Base-by-base conservation (phyloP, 768 basidiomycete species). In the Rhodosporidiobolus odoratus region DNA sequence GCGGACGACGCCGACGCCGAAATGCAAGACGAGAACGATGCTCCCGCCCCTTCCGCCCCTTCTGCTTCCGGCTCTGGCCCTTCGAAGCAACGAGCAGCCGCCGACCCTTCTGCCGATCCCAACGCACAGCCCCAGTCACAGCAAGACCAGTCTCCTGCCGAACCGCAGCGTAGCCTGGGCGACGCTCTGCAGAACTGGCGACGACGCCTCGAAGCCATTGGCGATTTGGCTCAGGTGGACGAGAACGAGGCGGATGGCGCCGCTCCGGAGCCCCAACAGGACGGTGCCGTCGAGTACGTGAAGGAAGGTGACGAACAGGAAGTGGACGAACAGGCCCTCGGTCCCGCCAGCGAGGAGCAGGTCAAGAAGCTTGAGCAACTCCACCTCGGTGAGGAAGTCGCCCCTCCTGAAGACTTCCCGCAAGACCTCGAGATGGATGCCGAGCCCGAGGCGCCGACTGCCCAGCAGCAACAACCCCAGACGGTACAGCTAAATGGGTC, bases 281-380 rank as follows among this genome's bases (percentile, higher is more conserved):
- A 76, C 21, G 66, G 69, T 58, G 81, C 82, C 50, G 79, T 96
- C 21, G 91, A 96, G 78, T 92, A 95, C 79, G 80, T 90, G 48
- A 83, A 83, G 65, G 85, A 89, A 3, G 87, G 87, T 47, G 87
- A 81, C 37, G 86, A 85, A 69, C 81, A 88, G 64, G 85, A 88
- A 41, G 89, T 89, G 86, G 74, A 75, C 65, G 70, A 70, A 35
- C 92, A 95, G 79, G 92, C 93, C 1, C 84, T 98, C 30, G 95
- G 92, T 10, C 87, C 91, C 1, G 88, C 94, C 4, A 87, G 85
- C 16, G 87, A 91, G 52, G 92, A 95, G 74, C 86, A 93, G 78
- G 85, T 86, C 17, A 88, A 89, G 25, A 90, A 88, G 76, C 82
- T 96, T 56, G 84, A 88, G 72, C 88, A 95, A 60, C 86, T 97